A percentile compares a stretch with the other conserved stretches of the same genome.
Evolutionary conservation across 352 stramenopile genomes (phyloP).

Genomic region (Stramenopiles sp.): DNA sequence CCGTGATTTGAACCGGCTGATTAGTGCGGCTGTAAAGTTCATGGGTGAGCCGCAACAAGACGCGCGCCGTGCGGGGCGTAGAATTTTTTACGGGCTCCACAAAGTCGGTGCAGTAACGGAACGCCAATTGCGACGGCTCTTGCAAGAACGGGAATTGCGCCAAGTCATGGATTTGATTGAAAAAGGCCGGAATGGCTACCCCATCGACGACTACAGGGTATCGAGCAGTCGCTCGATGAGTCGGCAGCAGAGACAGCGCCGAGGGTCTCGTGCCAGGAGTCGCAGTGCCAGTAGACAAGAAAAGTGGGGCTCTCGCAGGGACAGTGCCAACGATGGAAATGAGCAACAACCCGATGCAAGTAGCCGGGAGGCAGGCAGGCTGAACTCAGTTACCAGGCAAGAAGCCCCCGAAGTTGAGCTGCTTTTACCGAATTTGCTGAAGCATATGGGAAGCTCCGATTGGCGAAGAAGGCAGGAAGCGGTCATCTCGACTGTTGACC

Average conservation of each 20-base stretch:
- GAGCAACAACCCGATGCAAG: too few relatives aligned
- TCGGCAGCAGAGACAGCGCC: too few relatives aligned
- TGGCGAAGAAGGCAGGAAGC: neutral
- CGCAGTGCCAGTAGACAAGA: neutral
- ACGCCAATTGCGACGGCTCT: neutral
- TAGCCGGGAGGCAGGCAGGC: neutral
- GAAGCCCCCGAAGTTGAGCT: neutral
- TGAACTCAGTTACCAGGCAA: neutral
- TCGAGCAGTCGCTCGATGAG: neutral
- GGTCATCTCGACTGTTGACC: neutral
- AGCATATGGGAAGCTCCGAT: neutral
- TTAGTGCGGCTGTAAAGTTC: neutral
- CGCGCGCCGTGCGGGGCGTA: neutral
- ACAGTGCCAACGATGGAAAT: neutral
- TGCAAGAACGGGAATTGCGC: neutral
- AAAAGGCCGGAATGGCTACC: neutral
- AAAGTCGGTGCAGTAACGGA: neutral
- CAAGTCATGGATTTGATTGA: neutral
- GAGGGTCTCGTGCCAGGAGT: neutral
- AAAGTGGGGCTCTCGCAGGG: neutral
- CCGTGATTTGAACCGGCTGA: neutral
- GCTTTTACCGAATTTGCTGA: neutral
- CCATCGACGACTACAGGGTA: neutral
- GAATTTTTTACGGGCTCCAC: neutral
- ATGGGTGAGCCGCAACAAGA: neutral